These are phyloP conservation scores for Leptodontidium sp. DNA, from an alignment of 2,329 filamentous ascomycete species.

Conservation along the genomic window DNA sequence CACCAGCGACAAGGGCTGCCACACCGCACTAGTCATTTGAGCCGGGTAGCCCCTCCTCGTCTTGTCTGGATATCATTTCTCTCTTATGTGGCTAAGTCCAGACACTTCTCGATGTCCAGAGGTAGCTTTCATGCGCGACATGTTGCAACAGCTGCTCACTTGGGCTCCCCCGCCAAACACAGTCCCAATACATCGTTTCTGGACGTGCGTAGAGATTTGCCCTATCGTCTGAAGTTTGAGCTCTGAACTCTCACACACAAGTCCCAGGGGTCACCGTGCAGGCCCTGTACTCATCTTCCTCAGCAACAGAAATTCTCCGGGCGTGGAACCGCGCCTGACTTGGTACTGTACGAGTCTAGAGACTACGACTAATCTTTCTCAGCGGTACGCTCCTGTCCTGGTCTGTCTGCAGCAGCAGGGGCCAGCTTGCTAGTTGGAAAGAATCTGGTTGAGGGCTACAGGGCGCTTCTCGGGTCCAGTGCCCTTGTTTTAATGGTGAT, in stretches of 20 bases:
- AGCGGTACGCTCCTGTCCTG: conserved; percentile 36
- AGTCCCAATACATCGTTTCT: conserved; percentile 24
- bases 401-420: conserved; percentile 35
- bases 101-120: conserved; percentile 26
- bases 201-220: conserved; percentile 32
- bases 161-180: conserved; percentile 21
- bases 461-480: conserved; percentile 44
- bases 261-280: conserved; percentile 40
- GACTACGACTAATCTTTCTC: conserved; percentile 39
- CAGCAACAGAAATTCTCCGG: conserved; percentile 37
- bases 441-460: conserved; percentile 38
- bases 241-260: conserved; percentile 17
- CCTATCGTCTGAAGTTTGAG: conserved; percentile 37
- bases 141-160: conserved; percentile 21
- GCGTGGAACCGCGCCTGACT: conserved; percentile 34
- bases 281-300: conserved; percentile 38
- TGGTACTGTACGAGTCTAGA: conserved; percentile 24
- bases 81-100: conserved; percentile 39
- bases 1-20: conserved; percentile 35
- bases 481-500: conserved; percentile 43
- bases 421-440: conserved; percentile 22
- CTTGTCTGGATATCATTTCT: conserved; percentile 36
- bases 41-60: conserved; percentile 33
- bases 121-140: conserved; percentile 31
- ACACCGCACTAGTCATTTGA: conserved; percentile 41